Evolutionary conservation across 2,329 filamentous ascomycete genomes (phyloP).

Genomic region (Botrytis sinoallii): DNA sequence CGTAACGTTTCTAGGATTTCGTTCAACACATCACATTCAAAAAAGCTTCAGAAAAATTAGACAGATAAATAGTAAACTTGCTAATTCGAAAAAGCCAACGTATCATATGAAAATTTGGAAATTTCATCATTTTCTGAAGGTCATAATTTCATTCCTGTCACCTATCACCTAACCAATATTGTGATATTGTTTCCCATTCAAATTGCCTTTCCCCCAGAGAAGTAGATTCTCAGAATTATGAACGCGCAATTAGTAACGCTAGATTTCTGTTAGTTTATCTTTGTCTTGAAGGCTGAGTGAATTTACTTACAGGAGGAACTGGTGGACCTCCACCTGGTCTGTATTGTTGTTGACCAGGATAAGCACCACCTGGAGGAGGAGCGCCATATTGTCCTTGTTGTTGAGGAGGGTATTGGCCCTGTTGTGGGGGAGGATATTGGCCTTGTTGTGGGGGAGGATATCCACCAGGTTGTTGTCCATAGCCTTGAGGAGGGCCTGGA

Average conservation of each 20-base stretch:
- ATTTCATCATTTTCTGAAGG: background rate
- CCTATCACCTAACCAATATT: background rate
- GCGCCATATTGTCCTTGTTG: constrained; percentile 16
- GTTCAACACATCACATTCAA: background rate
- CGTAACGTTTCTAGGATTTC: background rate
- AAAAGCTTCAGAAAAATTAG: background rate
- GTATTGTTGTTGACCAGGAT: constrained; percentile 17
- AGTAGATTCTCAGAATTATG: background rate
- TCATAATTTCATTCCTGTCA: constrained; percentile 4
- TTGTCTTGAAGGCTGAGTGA: background rate
- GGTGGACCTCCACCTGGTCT: constrained; percentile 12
- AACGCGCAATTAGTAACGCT: constrained; percentile 8
- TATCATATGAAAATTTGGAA: background rate
- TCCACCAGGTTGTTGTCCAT: constrained; percentile 14
- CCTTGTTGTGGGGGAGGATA: constrained; percentile 2
- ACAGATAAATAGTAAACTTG: background rate
- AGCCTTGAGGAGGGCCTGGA: constrained; percentile 6
- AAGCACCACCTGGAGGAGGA: constrained; percentile 15
- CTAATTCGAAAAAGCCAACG: constrained; percentile 1
- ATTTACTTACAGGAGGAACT: constrained; percentile 9
- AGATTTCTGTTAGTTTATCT: background rate
- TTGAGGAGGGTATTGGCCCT: constrained; percentile 32
- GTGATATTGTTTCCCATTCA: background rate
- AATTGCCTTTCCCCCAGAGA: background rate
- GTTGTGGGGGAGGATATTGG: constrained; percentile 27